Evolutionary conservation across 805 yeast species (phyloP).

Genomic region (Metschnikowia drakensbergensis): DNA sequence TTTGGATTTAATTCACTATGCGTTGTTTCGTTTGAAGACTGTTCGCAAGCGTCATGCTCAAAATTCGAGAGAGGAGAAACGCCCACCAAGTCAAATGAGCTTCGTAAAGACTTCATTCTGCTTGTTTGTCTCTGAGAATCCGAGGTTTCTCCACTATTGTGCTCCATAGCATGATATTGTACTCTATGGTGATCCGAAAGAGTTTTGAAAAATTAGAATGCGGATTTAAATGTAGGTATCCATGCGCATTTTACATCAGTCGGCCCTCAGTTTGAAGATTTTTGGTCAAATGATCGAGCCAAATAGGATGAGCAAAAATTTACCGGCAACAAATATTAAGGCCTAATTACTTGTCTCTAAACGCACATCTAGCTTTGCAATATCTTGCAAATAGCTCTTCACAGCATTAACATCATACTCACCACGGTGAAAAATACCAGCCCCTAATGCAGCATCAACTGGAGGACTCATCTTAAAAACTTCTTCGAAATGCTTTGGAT

Average conservation of each 20-base stretch:
- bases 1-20: not conserved
- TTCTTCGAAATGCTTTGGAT: conserved; percentile 83
- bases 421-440: conserved; percentile 96
- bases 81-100: not conserved
- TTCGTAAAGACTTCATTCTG: not conserved
- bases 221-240: not conserved
- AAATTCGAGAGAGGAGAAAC: not conserved
- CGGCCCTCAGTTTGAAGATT: too few relatives aligned
- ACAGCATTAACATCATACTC: conserved; percentile 87
- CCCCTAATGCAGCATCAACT: conserved; percentile 97
- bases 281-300: too few relatives aligned
- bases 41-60: not conserved
- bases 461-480: conserved; percentile 72
- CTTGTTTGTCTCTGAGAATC: not conserved
- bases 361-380: conserved; percentile 67
- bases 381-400: conserved; percentile 56
- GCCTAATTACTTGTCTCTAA: conserved; percentile 38
- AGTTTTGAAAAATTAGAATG: not conserved
- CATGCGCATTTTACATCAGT: not conserved
- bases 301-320: too few relatives aligned
- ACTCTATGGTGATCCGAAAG: not conserved
- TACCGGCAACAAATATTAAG: not conserved
- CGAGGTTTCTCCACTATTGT: not conserved
- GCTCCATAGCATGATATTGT: conserved; percentile 1
- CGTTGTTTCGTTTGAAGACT: not conserved